Conservation (phyloP, 495 filamentous ascomycete species). For the Glonium stellatum region DNA sequence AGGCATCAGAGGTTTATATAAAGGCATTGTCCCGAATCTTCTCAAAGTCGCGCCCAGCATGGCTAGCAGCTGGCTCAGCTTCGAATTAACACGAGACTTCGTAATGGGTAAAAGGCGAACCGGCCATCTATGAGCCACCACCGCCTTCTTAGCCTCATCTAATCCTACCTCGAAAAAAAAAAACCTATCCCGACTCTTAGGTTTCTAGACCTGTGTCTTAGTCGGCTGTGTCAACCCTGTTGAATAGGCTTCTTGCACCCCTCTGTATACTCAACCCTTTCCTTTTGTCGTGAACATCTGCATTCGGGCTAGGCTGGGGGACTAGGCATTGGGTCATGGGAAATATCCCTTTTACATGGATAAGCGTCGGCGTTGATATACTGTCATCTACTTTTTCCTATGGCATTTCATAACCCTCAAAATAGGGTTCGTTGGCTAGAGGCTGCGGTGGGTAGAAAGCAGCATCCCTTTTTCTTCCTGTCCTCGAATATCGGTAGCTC, state of each 20-base stretch:
- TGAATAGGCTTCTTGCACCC: too few species aligned
- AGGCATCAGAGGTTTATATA: slow-evolving; percentile 72
- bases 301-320: neutral
- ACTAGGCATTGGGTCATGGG: neutral
- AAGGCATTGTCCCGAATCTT: slow-evolving; percentile 87
- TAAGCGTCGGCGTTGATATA: neutral
- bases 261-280: neutral
- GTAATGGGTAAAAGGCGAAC: slow-evolving; percentile 42
- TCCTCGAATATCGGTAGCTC: too few species aligned
- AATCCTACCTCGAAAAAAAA: too few species aligned
- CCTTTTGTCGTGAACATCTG: neutral
- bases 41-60: slow-evolving; percentile 97
- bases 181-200: too few species aligned
- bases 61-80: slow-evolving; percentile 97
- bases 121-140: slow-evolving; percentile 8
- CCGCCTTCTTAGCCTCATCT: too few species aligned
- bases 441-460: too few species aligned
- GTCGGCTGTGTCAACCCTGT: too few species aligned
- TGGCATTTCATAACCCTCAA: neutral
- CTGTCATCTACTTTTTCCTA: neutral
- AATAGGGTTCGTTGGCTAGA: too few species aligned
- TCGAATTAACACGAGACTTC: slow-evolving; percentile 85
- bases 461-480: too few species aligned
- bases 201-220: too few species aligned
- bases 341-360: neutral